Conservation (phyloP, 2,329 filamentous ascomycete genomes). For the Colletotrichum horii region DNA sequence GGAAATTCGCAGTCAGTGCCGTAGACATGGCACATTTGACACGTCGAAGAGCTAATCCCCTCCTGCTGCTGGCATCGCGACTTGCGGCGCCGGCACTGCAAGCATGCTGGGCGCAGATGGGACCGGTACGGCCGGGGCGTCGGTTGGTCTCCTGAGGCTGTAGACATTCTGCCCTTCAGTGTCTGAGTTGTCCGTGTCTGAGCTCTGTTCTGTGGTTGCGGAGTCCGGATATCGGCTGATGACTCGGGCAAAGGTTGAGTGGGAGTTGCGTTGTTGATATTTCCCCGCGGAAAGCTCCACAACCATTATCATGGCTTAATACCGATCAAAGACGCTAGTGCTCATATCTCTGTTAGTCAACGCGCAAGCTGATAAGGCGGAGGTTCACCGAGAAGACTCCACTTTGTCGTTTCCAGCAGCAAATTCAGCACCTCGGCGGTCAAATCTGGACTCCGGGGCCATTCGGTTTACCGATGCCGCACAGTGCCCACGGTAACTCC, state of each 20-base stretch:
- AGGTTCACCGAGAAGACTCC: slow-evolving; percentile 17
- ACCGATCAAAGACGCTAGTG: slow-evolving; percentile 2
- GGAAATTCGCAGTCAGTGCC: slow-evolving; percentile 62
- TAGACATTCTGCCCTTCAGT: background rate
- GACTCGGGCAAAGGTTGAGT: slow-evolving; percentile 12
- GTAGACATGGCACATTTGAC: slow-evolving; percentile 63
- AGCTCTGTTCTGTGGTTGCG: background rate
- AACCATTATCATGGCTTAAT: background rate
- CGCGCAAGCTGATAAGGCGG: slow-evolving; percentile 20
- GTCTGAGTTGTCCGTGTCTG: background rate
- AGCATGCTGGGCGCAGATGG: slow-evolving; percentile 65
- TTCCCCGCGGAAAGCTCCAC: slow-evolving; percentile 22
- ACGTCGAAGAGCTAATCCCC: slow-evolving; percentile 55
- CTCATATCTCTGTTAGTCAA: slow-evolving; percentile 14
- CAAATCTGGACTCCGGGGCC: background rate
- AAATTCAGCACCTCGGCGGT: background rate
- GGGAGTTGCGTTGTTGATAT: slow-evolving; percentile 15
- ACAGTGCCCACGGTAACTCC: slow-evolving; percentile 11
- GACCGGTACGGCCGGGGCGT: slow-evolving; percentile 61
- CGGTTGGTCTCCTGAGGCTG: background rate
- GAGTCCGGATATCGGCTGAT: slow-evolving; percentile 12
- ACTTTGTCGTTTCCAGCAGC: background rate
- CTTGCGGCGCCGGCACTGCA: slow-evolving; percentile 64
- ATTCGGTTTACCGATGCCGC: background rate
- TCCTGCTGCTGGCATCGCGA: slow-evolving; percentile 61